Evolutionary conservation across 2,329 filamentous ascomycete genomes (phyloP), one percentile per base, ranked within the genome.

Genomic region (Penicillium sp.): DNA sequence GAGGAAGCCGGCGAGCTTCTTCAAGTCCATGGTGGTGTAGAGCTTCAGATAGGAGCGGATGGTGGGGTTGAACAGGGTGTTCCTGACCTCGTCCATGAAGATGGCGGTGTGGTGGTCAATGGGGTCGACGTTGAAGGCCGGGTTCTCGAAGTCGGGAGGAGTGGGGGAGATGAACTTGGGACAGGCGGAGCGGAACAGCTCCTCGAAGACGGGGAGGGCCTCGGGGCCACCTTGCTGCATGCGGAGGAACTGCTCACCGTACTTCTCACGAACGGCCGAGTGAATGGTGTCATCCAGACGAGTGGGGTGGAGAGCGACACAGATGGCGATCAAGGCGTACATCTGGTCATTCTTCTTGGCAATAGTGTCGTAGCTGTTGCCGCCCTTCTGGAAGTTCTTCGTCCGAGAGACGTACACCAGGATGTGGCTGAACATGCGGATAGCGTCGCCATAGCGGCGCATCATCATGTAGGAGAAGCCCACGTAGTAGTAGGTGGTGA

Each of bases 391-490:
- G 84, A 97, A 97, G 81, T 97, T 97, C 88, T 98, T 98, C 69
- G 93, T 98, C 66, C 93, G 82, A 62, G 90, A 95, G 61, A 98
- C 91, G 77, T 97, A 98, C 76, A 98, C 87, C 65, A 98, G 84
- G 74, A 98, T 98, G 82, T 98, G 93, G 81, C 89, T 95, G 84
- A 98, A 98, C 87, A 96, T 95, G 81, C 92, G 90, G 78, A 98
- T 96, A 73, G 93, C 93, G 75, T 98, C 93, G 75, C 90, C 89
- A 72, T 98, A 98, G 71, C 93, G 89, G 78, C 93, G 90, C 89
- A 97, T 95, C 93, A 98, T 98, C 92, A 98, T 97, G 86, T 98
- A 98, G 62, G 89, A 95, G 84, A 98, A 98, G 63, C 93, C 93
- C 56, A 98, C 92, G 73, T 97, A 97, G 84, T 98, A 98, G 83